Evolutionary conservation across 495 filamentous ascomycete species (phyloP).

Genomic region (Polyplosphaeria fusca): DNA sequence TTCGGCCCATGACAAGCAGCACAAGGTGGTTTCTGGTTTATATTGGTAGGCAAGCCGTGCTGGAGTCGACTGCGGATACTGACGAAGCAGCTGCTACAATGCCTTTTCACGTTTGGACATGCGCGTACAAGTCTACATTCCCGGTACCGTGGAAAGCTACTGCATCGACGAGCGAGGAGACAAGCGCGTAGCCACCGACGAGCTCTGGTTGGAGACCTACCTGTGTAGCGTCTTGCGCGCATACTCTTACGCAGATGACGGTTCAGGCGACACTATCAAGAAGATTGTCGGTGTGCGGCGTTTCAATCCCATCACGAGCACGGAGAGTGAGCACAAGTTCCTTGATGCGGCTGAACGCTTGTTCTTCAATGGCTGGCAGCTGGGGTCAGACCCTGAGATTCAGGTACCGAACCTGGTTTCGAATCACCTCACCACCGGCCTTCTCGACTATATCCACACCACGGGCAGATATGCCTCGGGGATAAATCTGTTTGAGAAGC

Average conservation of each 20-base stretch:
- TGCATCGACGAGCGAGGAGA: constrained; percentile 95
- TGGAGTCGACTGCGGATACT: constrained; percentile 6
- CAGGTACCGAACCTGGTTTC: constrained; percentile 96
- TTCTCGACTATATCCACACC: constrained; percentile 94
- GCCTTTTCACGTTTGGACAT: constrained; percentile 97
- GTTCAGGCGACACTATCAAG: constrained; percentile 82
- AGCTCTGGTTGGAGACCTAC: constrained; percentile 95
- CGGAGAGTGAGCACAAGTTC: constrained; percentile 95
- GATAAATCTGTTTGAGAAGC: constrained; percentile 96
- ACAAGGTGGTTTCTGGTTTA: constrained; percentile 87
- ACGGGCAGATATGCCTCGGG: constrained; percentile 93
- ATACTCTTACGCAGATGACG: constrained; percentile 94
- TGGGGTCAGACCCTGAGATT: constrained; percentile 94
- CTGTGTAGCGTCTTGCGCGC: constrained; percentile 89
- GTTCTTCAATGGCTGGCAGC: constrained; percentile 92
- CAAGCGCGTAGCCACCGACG: constrained; percentile 85
- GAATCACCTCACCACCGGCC: constrained; percentile 88
- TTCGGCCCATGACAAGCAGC: constrained; percentile 75
- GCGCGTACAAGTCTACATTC: constrained; percentile 96
- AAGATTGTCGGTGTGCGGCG: constrained; percentile 91
- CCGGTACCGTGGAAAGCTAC: constrained; percentile 90
- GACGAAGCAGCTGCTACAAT: constrained; percentile 82
- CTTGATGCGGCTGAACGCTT: constrained; percentile 90
- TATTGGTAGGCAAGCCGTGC: constrained; percentile 65
- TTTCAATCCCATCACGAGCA: constrained; percentile 96